Evolutionary conservation across 2,329 filamentous ascomycete species (phyloP), one percentile per base, ranked within the genome.

Genomic region (Colletotrichum sp.): DNA sequence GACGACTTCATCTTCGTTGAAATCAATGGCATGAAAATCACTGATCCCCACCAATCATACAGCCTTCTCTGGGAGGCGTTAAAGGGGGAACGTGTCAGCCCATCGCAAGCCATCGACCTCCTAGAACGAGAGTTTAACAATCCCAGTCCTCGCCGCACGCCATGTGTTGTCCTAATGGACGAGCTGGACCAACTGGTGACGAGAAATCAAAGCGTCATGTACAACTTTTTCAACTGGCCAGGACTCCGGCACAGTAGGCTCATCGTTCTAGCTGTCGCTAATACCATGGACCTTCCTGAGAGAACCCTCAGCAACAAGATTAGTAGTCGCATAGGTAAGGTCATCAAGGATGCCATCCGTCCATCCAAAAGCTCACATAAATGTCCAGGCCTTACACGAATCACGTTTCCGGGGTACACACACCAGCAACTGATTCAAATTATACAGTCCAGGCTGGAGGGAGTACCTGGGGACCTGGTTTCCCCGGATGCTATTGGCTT

Each of bases 141-240:
- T 75, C 97, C 98, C 0, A 98, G 94, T 75, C 97, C 97, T 28
- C 92, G 97, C 67, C 92, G 97, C 77, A 95, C 98, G 7, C 97
- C 98, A 2, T 99, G 96, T 82, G 97, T 99, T 16, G 97, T 99
- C 3, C 87, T 99, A 67, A 99, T 99, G 97, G 97, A 99, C 81
- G 97, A 99, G 85, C 90, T 99, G 64, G 97, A 99, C 83, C 97
- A 99, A 85, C 91, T 99, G 9, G 98, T 99, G 7, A 99, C 97
- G 15, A 97, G 96, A 82, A 99, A 98, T 81, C 98, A 99, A 84
- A 96, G 95, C n/a, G 97, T 99, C 86, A 99, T 99, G 97, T 99
- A 99, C 87, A 99, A 99, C 85, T 99, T 99, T 85, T 99, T 99
- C 90, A 99, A 99, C 82, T 99, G 97, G 97, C 97, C 97, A 6